Evolutionary conservation across 768 basidiomycete genomes (phyloP).

Genomic region (Boletus speciosus): DNA sequence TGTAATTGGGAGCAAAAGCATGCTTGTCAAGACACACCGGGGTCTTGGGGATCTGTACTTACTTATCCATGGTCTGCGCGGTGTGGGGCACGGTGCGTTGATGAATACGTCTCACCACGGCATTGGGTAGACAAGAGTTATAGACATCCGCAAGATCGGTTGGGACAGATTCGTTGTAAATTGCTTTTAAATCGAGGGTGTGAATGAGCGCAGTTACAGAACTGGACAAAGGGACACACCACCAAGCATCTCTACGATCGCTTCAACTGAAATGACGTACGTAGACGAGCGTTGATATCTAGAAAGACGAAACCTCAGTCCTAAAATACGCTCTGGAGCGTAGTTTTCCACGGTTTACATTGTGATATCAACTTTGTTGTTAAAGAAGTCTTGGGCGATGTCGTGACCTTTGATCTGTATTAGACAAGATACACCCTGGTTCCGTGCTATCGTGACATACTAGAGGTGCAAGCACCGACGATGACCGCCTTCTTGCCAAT

Average conservation of each 20-base stretch:
- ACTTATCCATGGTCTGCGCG: slow-evolving; percentile 29
- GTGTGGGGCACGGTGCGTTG: slow-evolving; percentile 16
- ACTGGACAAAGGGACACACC: slow-evolving; percentile 3
- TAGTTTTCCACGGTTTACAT: slow-evolving; percentile 11
- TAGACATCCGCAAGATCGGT: slow-evolving; percentile 23
- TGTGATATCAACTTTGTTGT: slow-evolving; percentile 30
- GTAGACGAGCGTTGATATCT: slow-evolving; percentile 29
- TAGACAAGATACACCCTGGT: neutral
- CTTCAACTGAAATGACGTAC: slow-evolving; percentile 14
- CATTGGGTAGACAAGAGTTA: slow-evolving; percentile 14
- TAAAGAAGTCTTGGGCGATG: slow-evolving; percentile 35
- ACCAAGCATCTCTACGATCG: slow-evolving; percentile 3
- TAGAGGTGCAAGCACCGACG: slow-evolving; percentile 67
- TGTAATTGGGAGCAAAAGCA: slow-evolving; percentile 6
- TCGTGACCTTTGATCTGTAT: slow-evolving; percentile 31
- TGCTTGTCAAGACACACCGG: neutral
- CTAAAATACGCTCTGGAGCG: neutral
- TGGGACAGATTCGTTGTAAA: slow-evolving; percentile 21
- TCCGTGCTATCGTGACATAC: slow-evolving; percentile 24
- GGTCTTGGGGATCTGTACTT: neutral
- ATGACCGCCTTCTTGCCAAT: slow-evolving; percentile 63
- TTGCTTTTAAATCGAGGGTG: neutral
- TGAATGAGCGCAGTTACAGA: neutral
- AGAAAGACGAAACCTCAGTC: neutral
- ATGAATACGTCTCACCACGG: slow-evolving; percentile 12